Evolutionary conservation across 331 rosid species (phyloP).

Genomic region (Rhamnella rubrinervis): DNA sequence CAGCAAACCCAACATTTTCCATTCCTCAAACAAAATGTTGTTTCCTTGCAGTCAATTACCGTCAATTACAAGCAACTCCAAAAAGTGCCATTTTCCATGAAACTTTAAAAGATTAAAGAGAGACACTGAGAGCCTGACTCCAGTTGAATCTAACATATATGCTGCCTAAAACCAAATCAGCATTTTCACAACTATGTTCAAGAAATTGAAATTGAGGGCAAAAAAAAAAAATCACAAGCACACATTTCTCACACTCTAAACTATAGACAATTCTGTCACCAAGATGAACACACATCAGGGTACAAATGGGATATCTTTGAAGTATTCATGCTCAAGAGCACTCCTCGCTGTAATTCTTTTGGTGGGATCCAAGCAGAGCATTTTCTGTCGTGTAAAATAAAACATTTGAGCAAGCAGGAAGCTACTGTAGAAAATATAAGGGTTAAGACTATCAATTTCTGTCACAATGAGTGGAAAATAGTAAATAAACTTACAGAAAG

Average conservation of each 20-base stretch:
- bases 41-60: not conserved
- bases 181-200: slow-evolving; percentile 2
- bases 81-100: not conserved
- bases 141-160: not conserved
- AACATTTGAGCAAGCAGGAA: not conserved
- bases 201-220: not conserved
- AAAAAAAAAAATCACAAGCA: slow-evolving; percentile 9
- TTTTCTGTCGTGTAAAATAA: slow-evolving; percentile 45
- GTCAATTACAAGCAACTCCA: slow-evolving; percentile 24
- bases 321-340: slow-evolving; percentile 78
- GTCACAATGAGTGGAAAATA: not conserved
- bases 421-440: not conserved
- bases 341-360: slow-evolving; percentile 71
- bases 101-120: not conserved
- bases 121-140: slow-evolving; percentile 5
- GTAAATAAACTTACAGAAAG: slow-evolving; percentile 68
- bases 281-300: slow-evolving; percentile 36
- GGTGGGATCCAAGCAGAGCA: slow-evolving; percentile 80
- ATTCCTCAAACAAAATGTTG: slow-evolving; percentile 15
- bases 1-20: slow-evolving; percentile 13
- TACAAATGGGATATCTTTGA: slow-evolving; percentile 65
- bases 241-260: slow-evolving; percentile 48
- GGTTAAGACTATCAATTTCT: not conserved
- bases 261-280: slow-evolving; percentile 47
- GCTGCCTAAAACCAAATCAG: slow-evolving; percentile 4